Base-by-base conservation (phyloP, 1,139 yeast species). In the Geotrichum candidum region DNA sequence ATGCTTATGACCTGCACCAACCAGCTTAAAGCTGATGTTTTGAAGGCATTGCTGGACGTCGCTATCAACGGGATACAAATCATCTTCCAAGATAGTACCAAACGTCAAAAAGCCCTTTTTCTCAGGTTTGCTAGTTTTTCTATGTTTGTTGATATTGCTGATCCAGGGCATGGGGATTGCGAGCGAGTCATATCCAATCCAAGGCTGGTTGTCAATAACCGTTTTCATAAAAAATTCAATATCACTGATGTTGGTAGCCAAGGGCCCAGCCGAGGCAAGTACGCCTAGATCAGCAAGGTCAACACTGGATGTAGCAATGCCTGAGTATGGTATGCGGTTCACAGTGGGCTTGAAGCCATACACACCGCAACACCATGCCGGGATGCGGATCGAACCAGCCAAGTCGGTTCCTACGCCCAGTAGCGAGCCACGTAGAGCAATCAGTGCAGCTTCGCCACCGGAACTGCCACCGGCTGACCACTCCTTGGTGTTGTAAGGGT, bases 351-450 rank as follows among this genome's bases (percentile, higher is more conserved):
- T 80, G 61, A 84, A 68, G 0, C 84, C 87, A 69, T 78, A 84
- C 3, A 83, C 68, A 0, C 86, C 86, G 59, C 81, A 80, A 63
- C 80, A 80, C 27, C 80, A 77, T 3, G 86, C 82, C 1, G 90
- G 89, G 62, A 79, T 77, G 60, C 88, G 74, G 58, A 85, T 82
- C 41, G 84, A 78, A 2, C 89, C 89, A 15, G 87, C 89, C 66
- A 85, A 82, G 72, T 85, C 88, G 22, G 87, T 83, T 7, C 88
- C 88, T 52, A 84, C 72, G 0, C 87, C 88, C 51, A 84, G 66
- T 6, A 78, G 70, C 0, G 84, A 76, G 4, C 82, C 87, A 54
- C 77, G 76, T 18, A 80, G 70, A 0, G 81, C 85, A 41, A 84
- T 70, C 23, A 84, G 70, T 0, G 86, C 80, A 11, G 84, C 87